Evolutionary conservation across 352 stramenopile species (phyloP), one percentile per base, ranked within the genome.

Genomic region (Phytophthora multivora): DNA sequence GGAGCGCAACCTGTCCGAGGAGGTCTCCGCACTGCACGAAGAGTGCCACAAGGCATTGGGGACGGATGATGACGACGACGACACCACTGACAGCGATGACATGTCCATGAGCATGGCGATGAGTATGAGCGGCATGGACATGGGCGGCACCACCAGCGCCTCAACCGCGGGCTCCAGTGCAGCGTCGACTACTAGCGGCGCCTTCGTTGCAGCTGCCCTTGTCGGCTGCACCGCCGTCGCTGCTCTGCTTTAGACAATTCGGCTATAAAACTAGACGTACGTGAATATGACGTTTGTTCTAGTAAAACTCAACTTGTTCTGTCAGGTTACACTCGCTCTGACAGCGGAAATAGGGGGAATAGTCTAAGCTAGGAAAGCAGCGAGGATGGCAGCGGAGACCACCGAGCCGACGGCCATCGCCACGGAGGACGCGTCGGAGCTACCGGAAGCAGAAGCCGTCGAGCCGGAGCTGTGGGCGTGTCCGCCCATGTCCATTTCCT

Each of bases 1-100:
- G 25, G 63, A 68, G 35, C 62, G 71, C 31, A 81, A 83, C 51
- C 51, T 86, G 11, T 73, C 61, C 16, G 67, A 70, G 9, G 66
- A 79, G 39, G 55, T 89, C 60, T 58, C 41, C 5, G 50, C 62
- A 0, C 41, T 89, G 38, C 79, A 88, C 61, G 42, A 66, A 23
- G 57, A 77, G 51, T 88, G 79, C 59, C 79, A 88, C 62, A 51
- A 57, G 36, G 60, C 45, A 9, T 49, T 73, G 1, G 66, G 60
- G 9, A 63, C 55, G 25, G 42, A 58, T 13, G 65, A 69, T 18
- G 55, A 66, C 42, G 52, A 70, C 7, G 66, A 58, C 40, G 61
- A 58, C 13, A 35, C 58, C 33, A 55, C 50, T 41, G 50, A 66
- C 18, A 66, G 53, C 48, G 65, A 65, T 23, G 65, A 63, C 42